Evolutionary conservation across 2,329 filamentous ascomycete genomes (phyloP), one percentile per base, ranked within the genome.

Genomic region (Davidsoniella australis): DNA sequence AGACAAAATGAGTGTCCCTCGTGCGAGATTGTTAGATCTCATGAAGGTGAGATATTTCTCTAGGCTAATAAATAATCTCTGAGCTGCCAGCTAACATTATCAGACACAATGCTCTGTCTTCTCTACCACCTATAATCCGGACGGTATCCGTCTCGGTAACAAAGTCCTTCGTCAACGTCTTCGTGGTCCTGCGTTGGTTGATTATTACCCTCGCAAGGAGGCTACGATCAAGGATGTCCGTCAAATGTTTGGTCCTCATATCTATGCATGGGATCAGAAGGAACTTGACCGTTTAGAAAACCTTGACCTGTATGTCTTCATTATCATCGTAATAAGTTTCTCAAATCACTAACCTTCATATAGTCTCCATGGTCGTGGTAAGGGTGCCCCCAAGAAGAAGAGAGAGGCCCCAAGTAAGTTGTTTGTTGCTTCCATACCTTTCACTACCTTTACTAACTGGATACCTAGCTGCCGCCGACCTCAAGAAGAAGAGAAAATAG

Each of bases 101-200:
- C 58, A 95, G 88, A 75, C 76, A 61, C 87, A 88, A 81, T 94
- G 86, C 73, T 78, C 80, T 63, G 77, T 96, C 68, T 98, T 96
- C 71, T 81, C 80, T 60, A 85, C 83, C 46, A 88, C 81, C 48
- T 96, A 80, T 71, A 98, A 98, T 66, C 91, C 91, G 23, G 73
- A 85, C 49, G 71, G 79, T 57, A 64, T 82, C 54, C 85, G 91
- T 54, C 77, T 85, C 57, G 91, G 91, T 60, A 95, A 91, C 69
- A 94, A 91, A 66, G 72, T 98, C 62, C 72, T 98, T 53, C 85
- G 88, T 60, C 84, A 95, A 64, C 79, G 88, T 60, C 71, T 96
- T 55, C 78, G 76, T 60, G 91, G 91, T n/a, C 85, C 87, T 26
- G 68, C 82, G 0, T 67, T 95, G 55, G 82, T 80, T 38, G 73